phyloP scores from a whole-genome alignment of 345 rosid species.

The Garcia nutans region DNA sequence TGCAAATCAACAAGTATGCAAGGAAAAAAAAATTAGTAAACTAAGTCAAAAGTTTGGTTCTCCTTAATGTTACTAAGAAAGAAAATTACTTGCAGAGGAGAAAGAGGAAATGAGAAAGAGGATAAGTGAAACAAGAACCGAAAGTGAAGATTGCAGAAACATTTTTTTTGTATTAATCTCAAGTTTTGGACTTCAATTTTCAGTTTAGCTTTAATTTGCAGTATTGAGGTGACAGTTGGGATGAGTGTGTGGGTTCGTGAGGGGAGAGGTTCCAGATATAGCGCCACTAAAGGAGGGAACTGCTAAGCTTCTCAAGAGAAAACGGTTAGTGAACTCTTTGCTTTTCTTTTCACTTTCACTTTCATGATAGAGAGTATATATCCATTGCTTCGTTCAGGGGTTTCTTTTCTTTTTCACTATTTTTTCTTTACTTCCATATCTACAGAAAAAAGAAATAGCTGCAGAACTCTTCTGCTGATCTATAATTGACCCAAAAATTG shows the following conservation, averaged over 20 bases:
- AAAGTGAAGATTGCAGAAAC: slow-evolving; percentile 25
- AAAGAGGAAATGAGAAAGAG: slow-evolving; percentile 26
- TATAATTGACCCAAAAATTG: not conserved
- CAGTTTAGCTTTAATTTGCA: not conserved
- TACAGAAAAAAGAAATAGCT: not conserved
- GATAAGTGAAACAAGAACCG: slow-evolving; percentile 28
- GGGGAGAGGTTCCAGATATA: slow-evolving; percentile 7
- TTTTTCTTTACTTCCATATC: not conserved
- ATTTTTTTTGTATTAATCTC: slow-evolving; percentile 18
- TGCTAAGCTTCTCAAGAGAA: slow-evolving; percentile 13
- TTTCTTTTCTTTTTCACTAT: slow-evolving; percentile 31
- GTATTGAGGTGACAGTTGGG: not conserved
- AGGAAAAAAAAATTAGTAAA: not conserved
- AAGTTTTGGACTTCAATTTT: not conserved
- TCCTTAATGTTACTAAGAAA: not conserved
- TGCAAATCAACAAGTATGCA: slow-evolving; percentile 20
- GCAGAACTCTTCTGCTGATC: not conserved
- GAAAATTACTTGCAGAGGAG: slow-evolving; percentile 32
- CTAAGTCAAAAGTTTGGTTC: too few relatives aligned
- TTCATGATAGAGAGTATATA: slow-evolving; percentile 36
- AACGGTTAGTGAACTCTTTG: not conserved
- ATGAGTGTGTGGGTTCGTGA: not conserved
- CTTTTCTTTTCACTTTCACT: slow-evolving; percentile 28
- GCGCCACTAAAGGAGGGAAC: slow-evolving; percentile 11
- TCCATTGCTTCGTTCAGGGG: slow-evolving; percentile 56